Conservation (phyloP, 768 basidiomycete species). For the Dioszegia aurantiaca region DNA sequence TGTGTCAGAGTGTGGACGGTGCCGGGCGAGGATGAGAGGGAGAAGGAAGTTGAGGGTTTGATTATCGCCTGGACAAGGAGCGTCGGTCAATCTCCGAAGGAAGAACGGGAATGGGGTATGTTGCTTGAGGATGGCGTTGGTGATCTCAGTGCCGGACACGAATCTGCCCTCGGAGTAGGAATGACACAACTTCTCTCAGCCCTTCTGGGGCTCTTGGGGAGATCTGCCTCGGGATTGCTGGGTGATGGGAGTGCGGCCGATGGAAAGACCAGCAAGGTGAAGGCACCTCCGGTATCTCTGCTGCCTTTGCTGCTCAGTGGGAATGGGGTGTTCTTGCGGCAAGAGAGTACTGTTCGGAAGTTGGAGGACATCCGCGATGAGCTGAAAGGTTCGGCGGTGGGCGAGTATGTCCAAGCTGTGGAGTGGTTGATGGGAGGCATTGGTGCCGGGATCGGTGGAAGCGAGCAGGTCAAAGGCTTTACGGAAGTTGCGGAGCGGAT, state of each 20-base stretch:
- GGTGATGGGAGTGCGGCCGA: background rate
- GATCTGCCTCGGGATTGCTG: background rate
- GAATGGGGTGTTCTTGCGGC: slow-evolving; percentile 18
- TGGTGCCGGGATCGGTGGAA: slow-evolving; percentile 9
- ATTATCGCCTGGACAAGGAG: slow-evolving; percentile 34
- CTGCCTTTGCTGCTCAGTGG: slow-evolving; percentile 30
- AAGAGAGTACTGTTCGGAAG: slow-evolving; percentile 12
- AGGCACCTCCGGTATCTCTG: slow-evolving; percentile 28
- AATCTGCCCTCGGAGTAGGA: slow-evolving; percentile 22
- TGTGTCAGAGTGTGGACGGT: slow-evolving; percentile 49
- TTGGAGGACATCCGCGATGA: slow-evolving; percentile 40
- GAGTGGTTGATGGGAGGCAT: slow-evolving; percentile 33
- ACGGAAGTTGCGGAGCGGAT: slow-evolving; percentile 49
- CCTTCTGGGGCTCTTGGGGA: slow-evolving; percentile 18
- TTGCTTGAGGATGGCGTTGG: slow-evolving; percentile 32
- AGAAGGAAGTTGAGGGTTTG: slow-evolving; percentile 40
- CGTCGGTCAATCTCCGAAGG: slow-evolving; percentile 22
- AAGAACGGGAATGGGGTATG: slow-evolving; percentile 26
- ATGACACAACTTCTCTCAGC: slow-evolving; percentile 21
- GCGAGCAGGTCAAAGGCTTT: slow-evolving; percentile 40
- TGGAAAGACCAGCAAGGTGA: background rate
- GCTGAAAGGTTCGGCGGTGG: slow-evolving; percentile 43
- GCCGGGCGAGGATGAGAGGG: slow-evolving; percentile 26
- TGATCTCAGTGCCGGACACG: slow-evolving; percentile 27
- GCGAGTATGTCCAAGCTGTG: slow-evolving; percentile 44